A percentile compares a stretch with the other conserved stretches of the same genome.
These are phyloP conservation scores for Aspergillus heteromorphus DNA, from an alignment of 495 filamentous ascomycete genomes.

Conservation along the genomic window DNA sequence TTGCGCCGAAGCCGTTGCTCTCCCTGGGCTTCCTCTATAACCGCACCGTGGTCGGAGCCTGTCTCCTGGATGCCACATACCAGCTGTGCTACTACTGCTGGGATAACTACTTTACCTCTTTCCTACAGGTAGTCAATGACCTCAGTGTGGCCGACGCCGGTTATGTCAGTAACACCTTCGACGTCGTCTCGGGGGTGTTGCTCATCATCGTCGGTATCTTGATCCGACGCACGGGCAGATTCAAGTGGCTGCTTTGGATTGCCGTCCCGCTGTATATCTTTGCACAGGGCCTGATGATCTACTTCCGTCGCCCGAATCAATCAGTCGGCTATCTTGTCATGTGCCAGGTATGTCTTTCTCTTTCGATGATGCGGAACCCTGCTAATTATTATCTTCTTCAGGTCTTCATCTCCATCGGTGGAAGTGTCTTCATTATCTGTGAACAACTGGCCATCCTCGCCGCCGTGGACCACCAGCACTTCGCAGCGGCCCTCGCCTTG, in stretches of 20 bases:
- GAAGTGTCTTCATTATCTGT: slow-evolving; percentile 54
- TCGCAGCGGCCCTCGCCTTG: slow-evolving; percentile 62
- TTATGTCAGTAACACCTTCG: slow-evolving; percentile 49
- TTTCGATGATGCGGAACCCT: slow-evolving; percentile 29
- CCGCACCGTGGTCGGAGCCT: slow-evolving; percentile 61
- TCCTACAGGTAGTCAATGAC: slow-evolving; percentile 66
- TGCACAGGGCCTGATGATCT: slow-evolving; percentile 54
- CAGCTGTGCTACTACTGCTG: slow-evolving; percentile 52
- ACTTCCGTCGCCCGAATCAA: slow-evolving; percentile 57
- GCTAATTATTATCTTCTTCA: no score
- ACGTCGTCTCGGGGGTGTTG: slow-evolving; percentile 42
- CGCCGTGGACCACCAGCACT: slow-evolving; percentile 55
- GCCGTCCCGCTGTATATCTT: slow-evolving; percentile 57
- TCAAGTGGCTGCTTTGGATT: slow-evolving; percentile 49
- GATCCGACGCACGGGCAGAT: slow-evolving; percentile 52
- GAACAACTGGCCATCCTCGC: slow-evolving; percentile 68
- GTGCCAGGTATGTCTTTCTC: slow-evolving; percentile 68
- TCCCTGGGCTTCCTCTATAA: slow-evolving; percentile 51
- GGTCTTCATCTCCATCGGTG: slow-evolving; percentile 64
- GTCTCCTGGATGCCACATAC: slow-evolving; percentile 49
- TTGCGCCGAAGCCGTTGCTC: slow-evolving; percentile 54
- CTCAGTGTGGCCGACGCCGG: slow-evolving; percentile 48
- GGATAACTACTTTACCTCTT: slow-evolving; percentile 61
- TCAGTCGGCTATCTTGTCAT: slow-evolving; percentile 63
- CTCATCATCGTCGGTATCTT: slow-evolving; percentile 44